phyloP scores from a whole-genome alignment of 306 rosid species.

The Comarum palustre region DNA sequence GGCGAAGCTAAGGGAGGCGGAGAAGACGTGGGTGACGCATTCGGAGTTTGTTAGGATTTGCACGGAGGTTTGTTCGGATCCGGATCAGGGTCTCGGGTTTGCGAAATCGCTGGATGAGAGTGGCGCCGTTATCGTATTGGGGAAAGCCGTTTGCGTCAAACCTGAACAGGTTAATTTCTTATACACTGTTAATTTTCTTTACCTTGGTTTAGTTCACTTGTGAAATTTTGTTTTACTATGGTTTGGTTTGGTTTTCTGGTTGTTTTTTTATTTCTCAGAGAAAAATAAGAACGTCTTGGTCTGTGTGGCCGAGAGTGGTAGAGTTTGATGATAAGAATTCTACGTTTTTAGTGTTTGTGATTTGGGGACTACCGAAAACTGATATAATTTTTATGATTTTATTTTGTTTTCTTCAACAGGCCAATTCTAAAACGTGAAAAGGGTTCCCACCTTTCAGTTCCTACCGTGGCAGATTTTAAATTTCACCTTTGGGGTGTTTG shows the following conservation, averaged over 20 bases:
- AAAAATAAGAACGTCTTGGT: slow-evolving; percentile 11
- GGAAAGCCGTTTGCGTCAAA: slow-evolving; percentile 60
- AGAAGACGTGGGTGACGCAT: slow-evolving; percentile 43
- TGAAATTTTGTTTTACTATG: neutral
- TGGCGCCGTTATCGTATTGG: slow-evolving; percentile 67
- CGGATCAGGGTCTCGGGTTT: slow-evolving; percentile 44
- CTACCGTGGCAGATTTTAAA: slow-evolving; percentile 22
- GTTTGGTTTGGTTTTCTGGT: neutral
- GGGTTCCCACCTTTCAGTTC: slow-evolving; percentile 33
- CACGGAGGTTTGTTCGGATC: slow-evolving; percentile 43
- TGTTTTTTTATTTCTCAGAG: neutral
- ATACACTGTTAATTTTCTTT: neutral
- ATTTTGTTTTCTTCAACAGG: slow-evolving; percentile 38
- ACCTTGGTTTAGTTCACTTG: neutral
- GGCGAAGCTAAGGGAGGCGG: slow-evolving; percentile 43
- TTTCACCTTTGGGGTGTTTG: slow-evolving; percentile 15
- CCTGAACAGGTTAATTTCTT: slow-evolving; percentile 68
- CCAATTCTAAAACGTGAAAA: slow-evolving; percentile 29
- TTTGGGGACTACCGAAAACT: slow-evolving; percentile 31
- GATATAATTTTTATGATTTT: slow-evolving; percentile 30
- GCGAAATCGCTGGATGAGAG: slow-evolving; percentile 67
- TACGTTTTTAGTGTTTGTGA: neutral
- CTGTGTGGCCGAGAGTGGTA: slow-evolving; percentile 21
- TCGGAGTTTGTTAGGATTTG: slow-evolving; percentile 62
- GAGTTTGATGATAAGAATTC: neutral